Evolutionary conservation across 2,329 filamentous ascomycete genomes (phyloP).

Genomic region (Rutstroemia sp.): DNA sequence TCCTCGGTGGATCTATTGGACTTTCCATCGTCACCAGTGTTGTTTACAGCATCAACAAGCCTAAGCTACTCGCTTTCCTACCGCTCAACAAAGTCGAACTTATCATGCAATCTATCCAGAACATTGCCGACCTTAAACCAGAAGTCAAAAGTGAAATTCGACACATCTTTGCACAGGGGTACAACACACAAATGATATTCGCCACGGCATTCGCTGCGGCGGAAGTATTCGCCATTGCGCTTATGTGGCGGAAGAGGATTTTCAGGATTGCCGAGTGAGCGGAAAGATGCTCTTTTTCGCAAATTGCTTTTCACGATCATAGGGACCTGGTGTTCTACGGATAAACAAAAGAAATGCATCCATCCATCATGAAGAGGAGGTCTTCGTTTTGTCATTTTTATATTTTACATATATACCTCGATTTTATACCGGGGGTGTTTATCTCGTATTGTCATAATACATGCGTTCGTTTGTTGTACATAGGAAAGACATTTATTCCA

Average conservation of each 20-base stretch:
- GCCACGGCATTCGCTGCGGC: neutral
- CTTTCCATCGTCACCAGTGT: neutral
- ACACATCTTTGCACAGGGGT: neutral
- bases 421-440: too few relatives aligned
- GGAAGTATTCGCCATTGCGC: neutral
- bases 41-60: neutral
- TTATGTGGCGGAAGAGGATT: neutral
- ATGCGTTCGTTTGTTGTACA: too few relatives aligned
- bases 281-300: too few relatives aligned
- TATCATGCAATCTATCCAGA: neutral
- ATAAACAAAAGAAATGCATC: too few relatives aligned
- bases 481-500: too few relatives aligned
- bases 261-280: neutral
- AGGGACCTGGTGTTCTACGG: too few relatives aligned
- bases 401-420: too few relatives aligned
- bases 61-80: neutral
- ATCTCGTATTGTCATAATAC: too few relatives aligned
- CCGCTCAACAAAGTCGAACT: neutral
- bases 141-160: neutral
- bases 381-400: too few relatives aligned
- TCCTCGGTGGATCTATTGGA: neutral
- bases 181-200: neutral
- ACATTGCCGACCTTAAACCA: neutral
- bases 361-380: too few relatives aligned
- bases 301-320: too few relatives aligned